Conservation (phyloP, 2,329 filamentous ascomycete genomes). For the Golovinomyces cichoracearum region DNA sequence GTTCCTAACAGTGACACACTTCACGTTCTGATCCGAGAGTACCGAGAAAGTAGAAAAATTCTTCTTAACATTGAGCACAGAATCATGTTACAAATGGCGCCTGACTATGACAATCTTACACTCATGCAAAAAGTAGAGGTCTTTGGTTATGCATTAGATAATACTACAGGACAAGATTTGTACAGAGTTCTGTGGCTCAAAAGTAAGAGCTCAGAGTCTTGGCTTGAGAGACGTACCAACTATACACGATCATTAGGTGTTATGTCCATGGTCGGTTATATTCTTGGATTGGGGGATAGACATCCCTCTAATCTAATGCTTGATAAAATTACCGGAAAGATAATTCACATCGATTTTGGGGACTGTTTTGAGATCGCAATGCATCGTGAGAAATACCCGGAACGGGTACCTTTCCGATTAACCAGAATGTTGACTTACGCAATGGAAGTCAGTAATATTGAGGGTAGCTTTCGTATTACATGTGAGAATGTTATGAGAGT, state of each 20-base stretch:
- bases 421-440: slow-evolving; percentile 98
- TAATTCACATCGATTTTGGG: slow-evolving; percentile 96
- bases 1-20: slow-evolving; percentile 94
- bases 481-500: slow-evolving; percentile 98
- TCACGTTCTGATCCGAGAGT: slow-evolving; percentile 88
- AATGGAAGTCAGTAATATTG: slow-evolving; percentile 99
- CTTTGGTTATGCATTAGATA: slow-evolving; percentile 95
- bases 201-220: slow-evolving; percentile 91
- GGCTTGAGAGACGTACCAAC: slow-evolving; percentile 93
- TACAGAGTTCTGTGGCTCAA: slow-evolving; percentile 97
- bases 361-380: slow-evolving; percentile 99
- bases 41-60: slow-evolving; percentile 90
- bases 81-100: slow-evolving; percentile 99
- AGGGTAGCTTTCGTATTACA: slow-evolving; percentile 92
- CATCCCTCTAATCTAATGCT: slow-evolving; percentile 97
- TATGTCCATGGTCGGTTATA: slow-evolving; percentile 99
- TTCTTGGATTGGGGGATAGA: slow-evolving; percentile 81
- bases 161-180: slow-evolving; percentile 93
- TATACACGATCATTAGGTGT: slow-evolving; percentile 92
- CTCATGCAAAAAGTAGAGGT: slow-evolving; percentile 99
- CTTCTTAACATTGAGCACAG: slow-evolving; percentile 96
- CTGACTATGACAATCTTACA: slow-evolving; percentile 93
- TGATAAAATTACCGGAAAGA: slow-evolving; percentile 82
- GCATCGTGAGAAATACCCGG: slow-evolving; percentile 97
- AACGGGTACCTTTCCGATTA: slow-evolving; percentile 87